Evolutionary conservation across 2,329 filamentous ascomycete species (phyloP), one percentile per base, ranked within the genome.

Genomic region (Arthrobotrys musiformis): DNA sequence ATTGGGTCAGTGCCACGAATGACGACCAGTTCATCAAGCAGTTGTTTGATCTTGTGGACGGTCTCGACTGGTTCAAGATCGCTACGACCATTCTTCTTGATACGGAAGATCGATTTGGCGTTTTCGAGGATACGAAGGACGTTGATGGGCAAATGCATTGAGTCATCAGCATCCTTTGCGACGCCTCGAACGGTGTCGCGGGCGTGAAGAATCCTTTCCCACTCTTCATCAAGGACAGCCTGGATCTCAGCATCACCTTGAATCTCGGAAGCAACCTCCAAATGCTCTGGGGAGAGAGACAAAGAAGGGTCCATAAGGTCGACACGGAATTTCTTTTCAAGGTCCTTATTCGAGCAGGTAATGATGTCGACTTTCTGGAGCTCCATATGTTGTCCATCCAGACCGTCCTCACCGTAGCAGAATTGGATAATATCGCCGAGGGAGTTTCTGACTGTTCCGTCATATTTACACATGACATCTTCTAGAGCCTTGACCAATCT

Each of bases 401-500:
- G 88, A 82, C 95, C 96, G 84, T 99, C 96, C 83, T 99, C 95
- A 82, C 95, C 95, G 80, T 99, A 99, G 78, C 97, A 88, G 85
- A 99, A 99, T 82, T 99, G 94, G 67, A 99, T 91, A 79, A 99
- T 92, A 81, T 99, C 96, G 52, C 95, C 95, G 50, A 98, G 87
- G 1, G 95, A 99, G 84, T 99, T 99, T 75, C 95, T 91, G 28
- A 99, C 93, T 4, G 95, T 99, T 79, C 94, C 94, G 81, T 99
- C 95, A 82, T 99, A 99, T 82, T 96, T 96, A 75, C 94, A 94
- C 86, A 94, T 97, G 64, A 98, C 91, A 84, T 99, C 95, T 87
- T 99, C 95, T 2, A 99, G 88, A 9, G 96, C 96, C 85, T 99
- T 99, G 82, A 99, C 95, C 52, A 99, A 88, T 87, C 96, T 93